Conservation (phyloP, 768 basidiomycete genomes). For the Mycena belliarum region DNA sequence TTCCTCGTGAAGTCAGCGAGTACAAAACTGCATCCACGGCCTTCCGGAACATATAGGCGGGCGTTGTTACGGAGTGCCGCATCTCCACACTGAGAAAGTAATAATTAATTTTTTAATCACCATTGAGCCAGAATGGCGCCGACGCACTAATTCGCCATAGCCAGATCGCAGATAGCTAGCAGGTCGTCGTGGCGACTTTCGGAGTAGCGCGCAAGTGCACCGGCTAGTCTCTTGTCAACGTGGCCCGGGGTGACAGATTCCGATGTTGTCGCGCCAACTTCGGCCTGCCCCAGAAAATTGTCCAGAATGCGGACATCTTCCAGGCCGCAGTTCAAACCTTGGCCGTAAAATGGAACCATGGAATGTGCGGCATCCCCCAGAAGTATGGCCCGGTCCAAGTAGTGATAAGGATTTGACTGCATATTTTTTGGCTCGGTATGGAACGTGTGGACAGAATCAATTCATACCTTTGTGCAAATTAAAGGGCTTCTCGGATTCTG, state of each 20-base stretch:
- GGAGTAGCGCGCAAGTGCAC: slow-evolving; percentile 78
- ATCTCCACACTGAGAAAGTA: slow-evolving; percentile 75
- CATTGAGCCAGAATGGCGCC: slow-evolving; percentile 26
- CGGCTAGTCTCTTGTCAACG: slow-evolving; percentile 59
- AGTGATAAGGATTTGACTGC: slow-evolving; percentile 87
- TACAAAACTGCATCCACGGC: slow-evolving; percentile 75
- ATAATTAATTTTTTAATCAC: slow-evolving; percentile 24
- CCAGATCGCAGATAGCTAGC: slow-evolving; percentile 86
- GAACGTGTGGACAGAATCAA: slow-evolving; percentile 29
- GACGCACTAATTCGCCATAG: slow-evolving; percentile 95
- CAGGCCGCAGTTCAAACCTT: slow-evolving; percentile 96
- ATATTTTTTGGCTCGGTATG: slow-evolving; percentile 18
- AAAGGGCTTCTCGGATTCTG: slow-evolving; percentile 86
- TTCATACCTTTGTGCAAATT: slow-evolving; percentile 87
- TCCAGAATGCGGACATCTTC: slow-evolving; percentile 94
- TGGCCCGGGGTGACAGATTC: slow-evolving; percentile 33
- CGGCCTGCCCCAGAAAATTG: slow-evolving; percentile 69
- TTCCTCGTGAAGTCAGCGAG: slow-evolving; percentile 53
- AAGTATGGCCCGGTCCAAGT: slow-evolving; percentile 82
- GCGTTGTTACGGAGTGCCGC: slow-evolving; percentile 88
- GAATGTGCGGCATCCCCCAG: slow-evolving; percentile 95
- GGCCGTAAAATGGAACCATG: slow-evolving; percentile 98
- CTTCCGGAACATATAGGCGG: slow-evolving; percentile 77
- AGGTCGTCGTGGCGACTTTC: slow-evolving; percentile 84
- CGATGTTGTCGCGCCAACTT: slow-evolving; percentile 51